These are phyloP conservation scores for Malania oleifera DNA, from an alignment of 164 flowering plant species.

Conservation along the genomic window DNA sequence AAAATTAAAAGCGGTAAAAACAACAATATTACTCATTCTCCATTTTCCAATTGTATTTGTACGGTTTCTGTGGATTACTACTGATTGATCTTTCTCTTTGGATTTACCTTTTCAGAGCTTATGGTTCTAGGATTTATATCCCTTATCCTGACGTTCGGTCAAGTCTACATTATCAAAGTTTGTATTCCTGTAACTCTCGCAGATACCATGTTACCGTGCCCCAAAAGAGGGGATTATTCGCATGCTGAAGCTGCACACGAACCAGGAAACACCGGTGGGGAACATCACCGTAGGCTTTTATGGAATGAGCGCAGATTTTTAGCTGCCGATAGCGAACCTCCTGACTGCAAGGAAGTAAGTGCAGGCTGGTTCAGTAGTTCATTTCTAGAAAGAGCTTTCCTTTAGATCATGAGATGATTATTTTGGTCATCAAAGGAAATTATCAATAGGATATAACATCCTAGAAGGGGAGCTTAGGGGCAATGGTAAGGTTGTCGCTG, in stretches of 20 bases:
- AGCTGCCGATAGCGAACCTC: slow-evolving; percentile 16
- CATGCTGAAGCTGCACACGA: neutral
- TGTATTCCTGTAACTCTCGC: slow-evolving; percentile 33
- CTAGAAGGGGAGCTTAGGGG: too few species aligned
- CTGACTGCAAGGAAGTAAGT: slow-evolving; percentile 38
- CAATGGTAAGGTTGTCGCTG: too few species aligned
- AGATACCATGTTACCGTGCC: slow-evolving; percentile 60
- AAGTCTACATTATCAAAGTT: slow-evolving; percentile 32
- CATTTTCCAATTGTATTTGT: neutral
- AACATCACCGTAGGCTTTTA: slow-evolving; percentile 42
- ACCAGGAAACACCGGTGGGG: neutral
- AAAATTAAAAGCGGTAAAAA: slow-evolving; percentile 46
- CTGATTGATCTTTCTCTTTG: neutral
- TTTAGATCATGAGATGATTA: neutral
- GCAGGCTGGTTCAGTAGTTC: neutral
- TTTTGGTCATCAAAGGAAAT: too few species aligned
- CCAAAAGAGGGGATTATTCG: slow-evolving; percentile 7
- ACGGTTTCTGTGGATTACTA: neutral
- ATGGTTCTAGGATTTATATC: slow-evolving; percentile 63
- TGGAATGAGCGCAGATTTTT: slow-evolving; percentile 49
- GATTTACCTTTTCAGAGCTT: slow-evolving; percentile 36
- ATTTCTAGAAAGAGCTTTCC: neutral
- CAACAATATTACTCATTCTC: neutral
- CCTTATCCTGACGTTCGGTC: slow-evolving; percentile 41
- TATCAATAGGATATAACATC: too few species aligned